Evolutionary conservation across 1,284 basidiomycete genomes (phyloP).

Genomic region (Cryptococcus sp.): DNA sequence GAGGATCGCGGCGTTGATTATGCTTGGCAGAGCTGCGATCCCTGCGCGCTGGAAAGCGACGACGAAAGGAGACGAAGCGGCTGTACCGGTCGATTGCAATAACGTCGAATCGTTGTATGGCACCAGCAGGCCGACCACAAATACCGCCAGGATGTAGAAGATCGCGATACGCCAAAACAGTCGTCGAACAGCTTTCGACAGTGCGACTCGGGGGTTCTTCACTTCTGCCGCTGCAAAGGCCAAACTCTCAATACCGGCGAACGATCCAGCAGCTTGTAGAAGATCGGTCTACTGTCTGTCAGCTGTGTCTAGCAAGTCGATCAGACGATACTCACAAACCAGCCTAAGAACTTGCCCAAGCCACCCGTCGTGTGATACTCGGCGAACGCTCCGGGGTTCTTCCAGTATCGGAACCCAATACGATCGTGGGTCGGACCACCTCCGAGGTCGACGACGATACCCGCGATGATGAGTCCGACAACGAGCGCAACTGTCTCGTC

Average conservation of each 20-base stretch:
- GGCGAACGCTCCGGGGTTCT: slow-evolving; percentile 63
- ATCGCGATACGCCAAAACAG: slow-evolving; percentile 67
- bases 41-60: slow-evolving; percentile 65
- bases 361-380: slow-evolving; percentile 26
- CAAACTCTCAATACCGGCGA: slow-evolving; percentile 34
- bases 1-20: slow-evolving; percentile 82
- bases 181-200: slow-evolving; percentile 50
- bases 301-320: no score
- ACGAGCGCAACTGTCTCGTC: slow-evolving; percentile 62
- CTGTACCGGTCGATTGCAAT: slow-evolving; percentile 60
- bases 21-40: slow-evolving; percentile 69
- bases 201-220: slow-evolving; percentile 28
- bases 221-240: slow-evolving; percentile 34
- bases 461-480: slow-evolving; percentile 64
- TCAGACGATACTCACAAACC: slow-evolving; percentile 11
- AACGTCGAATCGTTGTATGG: slow-evolving; percentile 65
- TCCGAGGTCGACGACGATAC: slow-evolving; percentile 70
- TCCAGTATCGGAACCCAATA: slow-evolving; percentile 62
- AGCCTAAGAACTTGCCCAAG: slow-evolving; percentile 37
- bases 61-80: slow-evolving; percentile 68
- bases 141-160: slow-evolving; percentile 61
- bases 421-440: slow-evolving; percentile 61
- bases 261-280: slow-evolving; percentile 33
- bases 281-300: slow-evolving; percentile 17
- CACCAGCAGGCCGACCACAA: slow-evolving; percentile 71